Conservation (phyloP, 1,139 yeast species). For the Suhomyces anneliseae region DNA sequence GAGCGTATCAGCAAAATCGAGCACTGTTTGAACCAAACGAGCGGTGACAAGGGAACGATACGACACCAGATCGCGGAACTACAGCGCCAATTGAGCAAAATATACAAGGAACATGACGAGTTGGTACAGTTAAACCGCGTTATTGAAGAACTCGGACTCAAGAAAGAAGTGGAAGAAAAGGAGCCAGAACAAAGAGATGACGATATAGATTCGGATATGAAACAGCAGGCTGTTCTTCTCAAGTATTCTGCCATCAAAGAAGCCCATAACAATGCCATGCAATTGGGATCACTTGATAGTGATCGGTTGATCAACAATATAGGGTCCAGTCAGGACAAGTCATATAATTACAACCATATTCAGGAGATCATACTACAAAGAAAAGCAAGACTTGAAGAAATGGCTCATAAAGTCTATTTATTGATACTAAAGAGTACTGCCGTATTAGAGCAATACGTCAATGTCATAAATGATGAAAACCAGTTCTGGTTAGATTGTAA, state of each 20-base stretch:
- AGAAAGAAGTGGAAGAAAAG: background rate
- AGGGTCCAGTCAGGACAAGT: conserved; percentile 18
- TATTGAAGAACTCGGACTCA: conserved; percentile 16
- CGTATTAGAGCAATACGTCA: conserved; percentile 29
- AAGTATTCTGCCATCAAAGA: conserved; percentile 22
- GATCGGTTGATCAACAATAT: conserved; percentile 23
- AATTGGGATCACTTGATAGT: conserved; percentile 25
- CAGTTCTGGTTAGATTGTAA: conserved; percentile 27
- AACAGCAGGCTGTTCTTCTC: conserved; percentile 22
- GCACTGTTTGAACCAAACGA: background rate
- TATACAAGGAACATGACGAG: conserved; percentile 24
- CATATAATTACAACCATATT: conserved; percentile 18
- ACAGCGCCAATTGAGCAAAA: conserved; percentile 16
- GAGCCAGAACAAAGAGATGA: background rate
- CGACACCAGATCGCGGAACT: conserved; percentile 16
- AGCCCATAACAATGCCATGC: conserved; percentile 21
- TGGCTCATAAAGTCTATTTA: conserved; percentile 21
- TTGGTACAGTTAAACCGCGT: conserved; percentile 22
- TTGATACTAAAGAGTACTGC: conserved; percentile 31
- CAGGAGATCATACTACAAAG: conserved; percentile 9
- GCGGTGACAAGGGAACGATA: conserved; percentile 7
- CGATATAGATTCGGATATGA: conserved; percentile 12
- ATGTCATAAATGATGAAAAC: conserved; percentile 24
- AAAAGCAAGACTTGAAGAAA: conserved; percentile 14
- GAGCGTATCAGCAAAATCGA: conserved; percentile 1